Conservation (phyloP, 345 rosid genomes). For the Anastatica hierochuntica region DNA sequence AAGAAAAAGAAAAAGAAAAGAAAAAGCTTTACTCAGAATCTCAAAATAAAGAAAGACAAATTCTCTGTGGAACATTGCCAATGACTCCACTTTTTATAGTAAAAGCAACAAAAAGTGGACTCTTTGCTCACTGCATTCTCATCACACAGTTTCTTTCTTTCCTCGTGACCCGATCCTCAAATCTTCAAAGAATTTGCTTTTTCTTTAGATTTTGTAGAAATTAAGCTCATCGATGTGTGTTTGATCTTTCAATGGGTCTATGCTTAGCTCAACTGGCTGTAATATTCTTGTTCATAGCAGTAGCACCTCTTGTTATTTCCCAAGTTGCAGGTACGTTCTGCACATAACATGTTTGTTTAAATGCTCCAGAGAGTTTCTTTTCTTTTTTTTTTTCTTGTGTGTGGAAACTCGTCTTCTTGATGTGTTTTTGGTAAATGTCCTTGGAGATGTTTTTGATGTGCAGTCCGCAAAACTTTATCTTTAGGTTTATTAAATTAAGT, state of each 20-base stretch:
- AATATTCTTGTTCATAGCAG: constrained; percentile 16
- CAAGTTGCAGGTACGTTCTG: constrained; percentile 50
- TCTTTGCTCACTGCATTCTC: constrained; percentile 9
- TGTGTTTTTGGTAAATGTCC: too few species aligned
- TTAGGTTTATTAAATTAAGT: too few species aligned
- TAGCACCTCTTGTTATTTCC: constrained; percentile 30
- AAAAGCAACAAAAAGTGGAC: constrained; percentile 8
- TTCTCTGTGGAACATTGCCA: constrained; percentile 15
- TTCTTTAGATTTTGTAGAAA: too few species aligned
- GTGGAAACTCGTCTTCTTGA: not conserved
- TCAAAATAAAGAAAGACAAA: constrained; percentile 18
- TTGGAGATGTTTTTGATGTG: too few species aligned
- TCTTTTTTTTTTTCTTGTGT: not conserved
- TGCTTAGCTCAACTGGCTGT: constrained; percentile 28
- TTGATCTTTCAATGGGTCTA: constrained; percentile 47
- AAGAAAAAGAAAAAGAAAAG: constrained; percentile 20
- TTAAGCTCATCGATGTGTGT: constrained; percentile 11
- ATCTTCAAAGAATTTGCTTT: too few species aligned
- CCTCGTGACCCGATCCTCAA: too few species aligned
- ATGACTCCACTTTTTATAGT: not conserved
- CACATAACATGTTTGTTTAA: constrained; percentile 9
- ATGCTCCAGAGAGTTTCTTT: constrained; percentile 8
- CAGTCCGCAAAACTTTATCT: too few species aligned
- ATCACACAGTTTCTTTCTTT: constrained; percentile 11
- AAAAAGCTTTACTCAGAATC: constrained; percentile 16